phyloP scores from a whole-genome alignment of 1,139 yeast species.

The Candida albicans region DNA sequence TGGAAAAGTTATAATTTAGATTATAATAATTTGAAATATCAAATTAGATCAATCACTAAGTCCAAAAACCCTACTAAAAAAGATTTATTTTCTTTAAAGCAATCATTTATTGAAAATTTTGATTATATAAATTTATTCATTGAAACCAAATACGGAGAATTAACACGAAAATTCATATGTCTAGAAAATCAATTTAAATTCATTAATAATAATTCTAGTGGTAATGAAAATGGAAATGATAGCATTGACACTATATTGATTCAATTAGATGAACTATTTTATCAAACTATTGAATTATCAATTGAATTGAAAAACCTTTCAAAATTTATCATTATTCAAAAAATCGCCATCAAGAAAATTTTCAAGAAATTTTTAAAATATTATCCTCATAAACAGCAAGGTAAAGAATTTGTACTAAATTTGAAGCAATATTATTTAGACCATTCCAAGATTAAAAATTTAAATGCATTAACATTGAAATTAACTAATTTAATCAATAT shows the following conservation, averaged over 20 bases:
- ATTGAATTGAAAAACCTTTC: slow-evolving; percentile 67
- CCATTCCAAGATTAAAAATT: slow-evolving; percentile 42
- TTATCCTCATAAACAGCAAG: slow-evolving; percentile 36
- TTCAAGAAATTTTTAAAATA: slow-evolving; percentile 78
- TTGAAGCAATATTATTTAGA: slow-evolving; percentile 36
- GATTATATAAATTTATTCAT: slow-evolving; percentile 61
- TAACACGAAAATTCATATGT: slow-evolving; percentile 30
- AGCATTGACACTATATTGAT: slow-evolving; percentile 13
- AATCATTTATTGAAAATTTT: slow-evolving; percentile 47
- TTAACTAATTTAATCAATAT: slow-evolving; percentile 42
- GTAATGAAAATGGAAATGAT: slow-evolving; percentile 10
- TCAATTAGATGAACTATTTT: slow-evolving; percentile 30
- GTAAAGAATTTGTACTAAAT: slow-evolving; percentile 40
- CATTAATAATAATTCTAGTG: slow-evolving; percentile 6
- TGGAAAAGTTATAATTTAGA: slow-evolving; percentile 85
- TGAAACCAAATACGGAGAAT: slow-evolving; percentile 65
- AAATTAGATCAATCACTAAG: slow-evolving; percentile 43
- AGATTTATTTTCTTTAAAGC: slow-evolving; percentile 24
- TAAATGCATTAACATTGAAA: slow-evolving; percentile 64
- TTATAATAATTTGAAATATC: slow-evolving; percentile 70
- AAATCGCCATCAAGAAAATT: slow-evolving; percentile 77
- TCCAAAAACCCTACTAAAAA: slow-evolving; percentile 14
- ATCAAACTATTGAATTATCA: slow-evolving; percentile 50
- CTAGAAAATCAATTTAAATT: slow-evolving; percentile 19
- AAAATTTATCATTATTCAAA: slow-evolving; percentile 75